Evolutionary conservation across 306 rosid genomes (phyloP), one percentile per base, ranked within the genome.

Genomic region (Hippophae tibetana): DNA sequence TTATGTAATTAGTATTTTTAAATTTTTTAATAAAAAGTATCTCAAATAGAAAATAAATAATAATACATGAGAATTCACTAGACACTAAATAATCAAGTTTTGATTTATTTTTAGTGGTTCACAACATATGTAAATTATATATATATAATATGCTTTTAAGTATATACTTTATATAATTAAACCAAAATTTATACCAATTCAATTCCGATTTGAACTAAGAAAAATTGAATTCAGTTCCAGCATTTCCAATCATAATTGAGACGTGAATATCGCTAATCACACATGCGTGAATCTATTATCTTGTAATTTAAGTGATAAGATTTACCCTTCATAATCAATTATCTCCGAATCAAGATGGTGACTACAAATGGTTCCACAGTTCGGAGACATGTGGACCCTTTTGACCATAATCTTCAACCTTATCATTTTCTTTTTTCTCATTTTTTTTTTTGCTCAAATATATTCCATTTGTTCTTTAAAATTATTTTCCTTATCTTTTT

Each of bases 341-440:
- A 61, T 51, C 58, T 66, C 46, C 54, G 64, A 66, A 63, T 63
- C 69, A 72, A 55, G 54, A 67, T 31, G 63, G 52, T 56, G 72
- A 77, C 76, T 73, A 86, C 70, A 72, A 67, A 61, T 41, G 75
- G 81, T 69, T 72, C 70, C 57, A 44, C 60, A 52, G 70, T 66
- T 63, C 50, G 48, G 63, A 73, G 75, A 77, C 86, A 81, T 54
- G 73, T 63, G 66, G 87, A 67, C 71, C 81, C 83, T 61, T 57
- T 62, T 26, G n/a, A 25, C 56, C 5, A 51, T 59, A 52, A 62
- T 62, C 54, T 57, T 43, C 67, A 50, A 27, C 54, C 44, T 13
- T 64, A 43, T 23, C 67, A 2, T 31, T 4, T 31, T 62, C 57
- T 64, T 70, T 56, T 45, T 12, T 58, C 66, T 59, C 61, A 54